phyloP scores from a whole-genome alignment of 2,329 filamentous ascomycete genomes.

The Neofusicoccum kwambonambiense region DNA sequence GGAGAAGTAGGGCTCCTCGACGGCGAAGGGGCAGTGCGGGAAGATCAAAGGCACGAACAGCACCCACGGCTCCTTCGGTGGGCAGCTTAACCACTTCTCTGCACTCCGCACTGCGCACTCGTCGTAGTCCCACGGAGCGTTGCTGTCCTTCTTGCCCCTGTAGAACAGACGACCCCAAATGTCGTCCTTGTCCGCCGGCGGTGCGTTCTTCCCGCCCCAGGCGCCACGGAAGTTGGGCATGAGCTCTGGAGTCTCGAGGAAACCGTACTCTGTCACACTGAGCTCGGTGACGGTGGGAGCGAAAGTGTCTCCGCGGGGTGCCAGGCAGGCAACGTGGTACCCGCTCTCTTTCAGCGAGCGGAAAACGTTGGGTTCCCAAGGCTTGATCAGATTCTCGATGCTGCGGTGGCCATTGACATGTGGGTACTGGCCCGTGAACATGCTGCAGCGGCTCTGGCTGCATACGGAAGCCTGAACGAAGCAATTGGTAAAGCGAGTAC shows the following conservation, averaged over 20 bases:
- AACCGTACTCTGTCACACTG: constrained; percentile 48
- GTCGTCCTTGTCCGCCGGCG: constrained; percentile 31
- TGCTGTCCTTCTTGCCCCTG: constrained; percentile 39
- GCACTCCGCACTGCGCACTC: constrained; percentile 44
- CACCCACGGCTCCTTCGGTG: constrained; percentile 44
- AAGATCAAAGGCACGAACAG: constrained; percentile 46
- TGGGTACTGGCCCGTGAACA: constrained; percentile 50
- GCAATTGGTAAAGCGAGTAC: constrained; percentile 47
- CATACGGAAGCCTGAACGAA: constrained; percentile 49
- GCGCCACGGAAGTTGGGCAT: no score
- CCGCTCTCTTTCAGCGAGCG: constrained; percentile 45
- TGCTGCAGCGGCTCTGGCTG: constrained; percentile 47
- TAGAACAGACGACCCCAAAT: constrained; percentile 31
- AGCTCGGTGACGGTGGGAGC: constrained; percentile 46
- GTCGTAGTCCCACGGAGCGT: constrained; percentile 46
- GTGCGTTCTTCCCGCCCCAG: no score
- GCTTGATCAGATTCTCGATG: constrained; percentile 50
- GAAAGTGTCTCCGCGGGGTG: constrained; percentile 41
- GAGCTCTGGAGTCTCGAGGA: constrained; percentile 27
- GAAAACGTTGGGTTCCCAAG: constrained; percentile 51
- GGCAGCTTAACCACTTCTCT: constrained; percentile 35
- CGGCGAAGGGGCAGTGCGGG: constrained; percentile 49
- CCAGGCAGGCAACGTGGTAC: constrained; percentile 49
- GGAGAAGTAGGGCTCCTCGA: constrained; percentile 50
- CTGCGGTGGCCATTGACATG: constrained; percentile 49